These are phyloP conservation scores for Amorphotheca resinae DNA, from an alignment of 495 filamentous ascomycete species.

Conservation along the genomic window DNA sequence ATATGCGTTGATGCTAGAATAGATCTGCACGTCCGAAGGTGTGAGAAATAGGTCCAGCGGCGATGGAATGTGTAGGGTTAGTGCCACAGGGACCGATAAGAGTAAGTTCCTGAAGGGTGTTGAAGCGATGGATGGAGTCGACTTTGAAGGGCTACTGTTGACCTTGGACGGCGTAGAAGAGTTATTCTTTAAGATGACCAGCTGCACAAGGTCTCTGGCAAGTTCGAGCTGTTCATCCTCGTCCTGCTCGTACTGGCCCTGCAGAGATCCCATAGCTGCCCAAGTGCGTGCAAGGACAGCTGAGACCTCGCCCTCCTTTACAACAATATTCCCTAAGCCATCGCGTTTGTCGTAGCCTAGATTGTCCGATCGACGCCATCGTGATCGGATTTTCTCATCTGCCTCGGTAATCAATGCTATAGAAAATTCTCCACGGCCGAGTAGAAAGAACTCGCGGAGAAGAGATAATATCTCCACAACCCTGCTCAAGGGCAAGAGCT, in stretches of 20 bases:
- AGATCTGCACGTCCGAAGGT: constrained; percentile 56
- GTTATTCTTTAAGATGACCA: constrained; percentile 43
- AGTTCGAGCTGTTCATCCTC: constrained; percentile 66
- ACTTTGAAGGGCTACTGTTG: constrained; percentile 5
- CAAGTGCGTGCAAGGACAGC: constrained; percentile 62
- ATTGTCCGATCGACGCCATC: constrained; percentile 42
- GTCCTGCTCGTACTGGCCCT: constrained; percentile 53
- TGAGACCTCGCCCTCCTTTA: constrained; percentile 80
- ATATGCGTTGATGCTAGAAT: constrained; percentile 77
- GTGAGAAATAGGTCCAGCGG: constrained; percentile 83
- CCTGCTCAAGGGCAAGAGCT: constrained; percentile 60
- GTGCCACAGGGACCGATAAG: constrained; percentile 58
- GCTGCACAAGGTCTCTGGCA: constrained; percentile 59
- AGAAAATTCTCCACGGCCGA: constrained; percentile 83
- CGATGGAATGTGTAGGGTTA: constrained; percentile 62
- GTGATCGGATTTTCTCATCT: constrained; percentile 53
- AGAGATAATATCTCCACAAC: constrained; percentile 67
- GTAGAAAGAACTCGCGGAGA: constrained; percentile 75
- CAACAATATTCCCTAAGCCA: constrained; percentile 40
- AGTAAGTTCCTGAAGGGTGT: constrained; percentile 67
- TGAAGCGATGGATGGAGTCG: constrained; percentile 21
- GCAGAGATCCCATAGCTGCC: constrained; percentile 60
- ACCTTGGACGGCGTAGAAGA: constrained; percentile 21
- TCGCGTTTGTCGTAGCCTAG: constrained; percentile 39
- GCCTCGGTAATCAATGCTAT: constrained; percentile 74